Evolutionary conservation across 495 filamentous ascomycete species (phyloP).

Genomic region (Neurospora sp.): DNA sequence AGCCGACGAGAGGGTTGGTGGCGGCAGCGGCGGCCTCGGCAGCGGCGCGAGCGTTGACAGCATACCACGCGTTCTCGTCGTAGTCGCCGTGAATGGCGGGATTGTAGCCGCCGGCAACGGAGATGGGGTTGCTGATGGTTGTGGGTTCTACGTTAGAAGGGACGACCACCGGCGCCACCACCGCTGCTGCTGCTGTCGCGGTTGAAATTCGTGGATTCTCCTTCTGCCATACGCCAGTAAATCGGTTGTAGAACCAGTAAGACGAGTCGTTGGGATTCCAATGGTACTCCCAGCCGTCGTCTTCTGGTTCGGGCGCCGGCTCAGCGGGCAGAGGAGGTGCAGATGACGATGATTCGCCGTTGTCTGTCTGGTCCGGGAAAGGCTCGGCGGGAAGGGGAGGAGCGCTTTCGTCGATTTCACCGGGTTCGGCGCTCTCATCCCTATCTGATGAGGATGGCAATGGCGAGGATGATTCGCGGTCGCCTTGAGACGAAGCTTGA

Average conservation of each 20-base stretch:
- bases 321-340: slow-evolving; percentile 22
- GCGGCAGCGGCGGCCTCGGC: slow-evolving; percentile 17
- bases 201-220: slow-evolving; percentile 75
- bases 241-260: slow-evolving; percentile 87
- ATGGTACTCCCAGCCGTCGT: slow-evolving; percentile 83
- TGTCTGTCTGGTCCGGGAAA: slow-evolving; percentile 6
- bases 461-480: background rate
- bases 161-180: slow-evolving; percentile 22
- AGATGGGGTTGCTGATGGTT: slow-evolving; percentile 18
- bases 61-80: slow-evolving; percentile 88
- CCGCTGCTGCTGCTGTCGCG: slow-evolving; percentile 15
- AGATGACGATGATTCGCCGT: background rate
- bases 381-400: slow-evolving; percentile 23
- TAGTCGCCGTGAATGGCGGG: slow-evolving; percentile 93
- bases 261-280: slow-evolving; percentile 64
- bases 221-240: slow-evolving; percentile 69
- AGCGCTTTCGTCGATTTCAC: background rate
- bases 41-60: slow-evolving; percentile 36
- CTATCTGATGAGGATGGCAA: slow-evolving; percentile 1
- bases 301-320: slow-evolving; percentile 34
- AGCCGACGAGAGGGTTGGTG: background rate
- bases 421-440: background rate
- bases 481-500: background rate
- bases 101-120: slow-evolving; percentile 66
- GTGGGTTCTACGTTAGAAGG: slow-evolving; percentile 13